phyloP scores from a whole-genome alignment of 352 stramenopile genomes.

The Globisporangium mamillatum region DNA sequence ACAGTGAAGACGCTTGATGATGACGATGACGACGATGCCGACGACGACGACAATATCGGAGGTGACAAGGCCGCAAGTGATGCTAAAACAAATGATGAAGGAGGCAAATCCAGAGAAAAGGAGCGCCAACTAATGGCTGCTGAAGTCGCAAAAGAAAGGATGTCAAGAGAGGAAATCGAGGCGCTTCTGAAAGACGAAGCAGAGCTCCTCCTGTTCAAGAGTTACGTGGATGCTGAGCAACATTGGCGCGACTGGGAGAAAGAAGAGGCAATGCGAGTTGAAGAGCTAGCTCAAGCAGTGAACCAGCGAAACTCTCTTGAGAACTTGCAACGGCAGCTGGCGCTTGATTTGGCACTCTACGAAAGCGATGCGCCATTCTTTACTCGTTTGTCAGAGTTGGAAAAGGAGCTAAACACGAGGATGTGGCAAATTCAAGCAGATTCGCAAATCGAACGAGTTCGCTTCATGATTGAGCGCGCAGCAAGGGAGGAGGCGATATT shows the following conservation, averaged over 20 bases:
- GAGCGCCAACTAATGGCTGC: constrained; percentile 1
- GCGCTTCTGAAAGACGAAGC: constrained; percentile 37
- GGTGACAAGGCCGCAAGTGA: background rate
- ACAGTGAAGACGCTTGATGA: constrained; percentile 24
- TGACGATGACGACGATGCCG: constrained; percentile 17
- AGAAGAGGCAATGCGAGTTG: constrained; percentile 33
- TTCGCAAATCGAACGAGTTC: constrained; percentile 47
- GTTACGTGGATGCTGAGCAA: constrained; percentile 38
- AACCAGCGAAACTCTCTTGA: constrained; percentile 25
- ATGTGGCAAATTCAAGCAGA: constrained; percentile 59
- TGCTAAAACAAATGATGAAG: background rate
- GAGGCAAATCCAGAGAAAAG: background rate
- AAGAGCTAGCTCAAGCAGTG: constrained; percentile 32
- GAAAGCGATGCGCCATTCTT: constrained; percentile 52
- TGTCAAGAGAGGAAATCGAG: constrained; percentile 17
- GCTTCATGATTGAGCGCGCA: constrained; percentile 64
- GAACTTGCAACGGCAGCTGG: constrained; percentile 29
- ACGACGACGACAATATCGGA: constrained; percentile 10
- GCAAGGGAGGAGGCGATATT: constrained; percentile 55
- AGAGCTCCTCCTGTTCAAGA: constrained; percentile 45
- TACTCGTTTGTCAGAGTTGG: constrained; percentile 32
- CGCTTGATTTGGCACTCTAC: constrained; percentile 45
- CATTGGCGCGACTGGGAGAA: constrained; percentile 50
- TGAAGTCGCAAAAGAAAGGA: constrained; percentile 10
- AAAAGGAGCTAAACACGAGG: constrained; percentile 42